Evolutionary conservation across 345 rosid species (phyloP), one percentile per base, ranked within the genome.

Genomic region (Fremontodendron californicum): DNA sequence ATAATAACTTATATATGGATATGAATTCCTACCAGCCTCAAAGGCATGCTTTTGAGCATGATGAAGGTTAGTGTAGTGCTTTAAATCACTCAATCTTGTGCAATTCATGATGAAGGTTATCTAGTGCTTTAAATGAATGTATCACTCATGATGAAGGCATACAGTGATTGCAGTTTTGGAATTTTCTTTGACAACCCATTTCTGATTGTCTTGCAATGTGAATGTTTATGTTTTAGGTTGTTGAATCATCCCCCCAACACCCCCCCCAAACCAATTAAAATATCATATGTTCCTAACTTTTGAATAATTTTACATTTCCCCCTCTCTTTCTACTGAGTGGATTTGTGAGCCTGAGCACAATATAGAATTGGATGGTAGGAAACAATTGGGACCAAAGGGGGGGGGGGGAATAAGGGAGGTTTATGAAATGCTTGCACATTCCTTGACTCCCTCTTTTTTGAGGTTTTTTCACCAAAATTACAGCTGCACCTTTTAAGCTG

Each of bases 31-130:
- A 87, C 82, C 88, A 89, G 84, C 72, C 89, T 71, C 97, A 82
- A 74, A 82, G 75, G 75, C 91, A 87, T 77, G 80, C 79, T 29
- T 87, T 85, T 77, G 95, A 89, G 85, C 88, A 84, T 69, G 80
- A 81, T 73, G 89, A 86, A 86, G 97, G 95, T 92, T 78, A 73
- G 83, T 80, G 13, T 74, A 72, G 71, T 76, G 58, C 37, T 74
- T 72, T 51, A 57, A 45, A 54, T 31, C 9, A 25, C 43, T 54
- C 9, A 58, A 69, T 2, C 12, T 69, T 69, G 23, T 46, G 73
- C 15, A 29, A 23, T 69, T 69, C 86, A 84, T 74, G 81, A 82
- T 68, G 87, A 86, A 86, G 93, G 91, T 89, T 73, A 74, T 78
- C 5, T 77, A 66, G 64, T 57, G 0, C 29, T 66, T 45, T 52